phyloP scores from a whole-genome alignment of 768 basidiomycete genomes.

The Leccinum longicurvipes region DNA sequence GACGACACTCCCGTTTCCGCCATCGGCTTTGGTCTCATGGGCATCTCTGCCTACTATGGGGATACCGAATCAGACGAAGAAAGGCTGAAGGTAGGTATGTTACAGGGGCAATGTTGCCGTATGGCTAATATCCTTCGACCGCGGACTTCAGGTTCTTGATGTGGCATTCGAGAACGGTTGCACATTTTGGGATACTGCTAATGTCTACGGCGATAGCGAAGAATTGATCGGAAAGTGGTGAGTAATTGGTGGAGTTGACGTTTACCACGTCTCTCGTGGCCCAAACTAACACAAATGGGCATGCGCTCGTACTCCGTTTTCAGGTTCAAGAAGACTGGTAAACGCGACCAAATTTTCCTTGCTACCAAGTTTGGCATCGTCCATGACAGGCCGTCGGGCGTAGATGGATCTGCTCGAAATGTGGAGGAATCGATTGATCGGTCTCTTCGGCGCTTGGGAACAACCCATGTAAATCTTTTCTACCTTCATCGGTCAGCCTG shows the following conservation, averaged over 20 bases:
- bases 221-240: slow-evolving; percentile 45
- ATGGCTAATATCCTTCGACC: not conserved
- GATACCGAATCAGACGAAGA: slow-evolving; percentile 48
- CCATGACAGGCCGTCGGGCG: slow-evolving; percentile 25
- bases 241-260: not conserved
- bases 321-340: slow-evolving; percentile 47
- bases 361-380: slow-evolving; percentile 54
- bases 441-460: slow-evolving; percentile 42
- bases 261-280: too few relatives aligned
- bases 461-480: slow-evolving; percentile 43
- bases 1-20: slow-evolving; percentile 35
- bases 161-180: slow-evolving; percentile 38
- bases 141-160: slow-evolving; percentile 37
- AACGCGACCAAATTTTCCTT: slow-evolving; percentile 51
- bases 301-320: not conserved
- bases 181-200: slow-evolving; percentile 48
- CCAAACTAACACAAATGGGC: too few relatives aligned
- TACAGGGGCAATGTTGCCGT: too few relatives aligned
- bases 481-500: slow-evolving; percentile 40
- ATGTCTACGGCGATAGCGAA: slow-evolving; percentile 42
- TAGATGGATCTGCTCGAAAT: slow-evolving; percentile 41
- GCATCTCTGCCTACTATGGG: slow-evolving; percentile 50
- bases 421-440: slow-evolving; percentile 35
- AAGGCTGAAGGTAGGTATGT: slow-evolving; percentile 46
- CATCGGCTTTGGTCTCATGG: slow-evolving; percentile 64